phyloP scores from a whole-genome alignment of 2,329 filamentous ascomycete species.

The Paecilomyces sp. region DNA sequence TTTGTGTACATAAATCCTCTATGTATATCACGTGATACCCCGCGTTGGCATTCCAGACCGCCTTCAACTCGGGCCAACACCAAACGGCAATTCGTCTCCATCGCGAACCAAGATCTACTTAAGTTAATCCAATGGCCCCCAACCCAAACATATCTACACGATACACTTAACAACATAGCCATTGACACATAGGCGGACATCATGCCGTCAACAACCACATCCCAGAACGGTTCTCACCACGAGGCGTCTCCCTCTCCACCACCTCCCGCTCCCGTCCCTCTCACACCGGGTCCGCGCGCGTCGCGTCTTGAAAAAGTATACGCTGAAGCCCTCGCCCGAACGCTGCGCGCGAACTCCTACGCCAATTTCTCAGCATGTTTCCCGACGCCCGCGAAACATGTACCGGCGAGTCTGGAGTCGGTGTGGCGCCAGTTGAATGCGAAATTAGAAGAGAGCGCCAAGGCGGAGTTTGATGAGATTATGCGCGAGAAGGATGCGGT shows the following conservation, averaged over 20 bases:
- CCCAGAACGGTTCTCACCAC: slow-evolving; percentile 1
- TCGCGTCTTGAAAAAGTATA: slow-evolving; percentile 55
- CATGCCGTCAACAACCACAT: not conserved
- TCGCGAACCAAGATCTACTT: not conserved
- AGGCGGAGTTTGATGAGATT: slow-evolving; percentile 55
- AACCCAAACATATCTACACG: not conserved
- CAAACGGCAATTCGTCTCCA: not conserved
- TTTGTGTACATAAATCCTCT: too few relatives aligned
- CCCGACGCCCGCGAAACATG: slow-evolving; percentile 53
- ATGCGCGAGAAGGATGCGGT: slow-evolving; percentile 51
- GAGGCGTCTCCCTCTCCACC: slow-evolving; percentile 44
- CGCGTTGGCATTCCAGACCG: not conserved
- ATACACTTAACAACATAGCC: not conserved
- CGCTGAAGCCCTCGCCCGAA: slow-evolving; percentile 51
- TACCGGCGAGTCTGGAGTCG: slow-evolving; percentile 48
- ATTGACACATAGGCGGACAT: not conserved
- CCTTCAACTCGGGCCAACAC: not conserved
- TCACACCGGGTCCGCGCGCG: slow-evolving; percentile 53
- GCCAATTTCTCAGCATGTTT: slow-evolving; percentile 58
- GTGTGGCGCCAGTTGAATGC: slow-evolving; percentile 53
- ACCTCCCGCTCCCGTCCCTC: slow-evolving; percentile 45
- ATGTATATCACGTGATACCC: too few relatives aligned
- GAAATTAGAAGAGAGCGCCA: slow-evolving; percentile 51
- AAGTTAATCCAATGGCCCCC: not conserved
- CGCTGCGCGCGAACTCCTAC: slow-evolving; percentile 55